phyloP scores from a whole-genome alignment of 345 rosid genomes.

The Melaleuca quinquenervia region DNA sequence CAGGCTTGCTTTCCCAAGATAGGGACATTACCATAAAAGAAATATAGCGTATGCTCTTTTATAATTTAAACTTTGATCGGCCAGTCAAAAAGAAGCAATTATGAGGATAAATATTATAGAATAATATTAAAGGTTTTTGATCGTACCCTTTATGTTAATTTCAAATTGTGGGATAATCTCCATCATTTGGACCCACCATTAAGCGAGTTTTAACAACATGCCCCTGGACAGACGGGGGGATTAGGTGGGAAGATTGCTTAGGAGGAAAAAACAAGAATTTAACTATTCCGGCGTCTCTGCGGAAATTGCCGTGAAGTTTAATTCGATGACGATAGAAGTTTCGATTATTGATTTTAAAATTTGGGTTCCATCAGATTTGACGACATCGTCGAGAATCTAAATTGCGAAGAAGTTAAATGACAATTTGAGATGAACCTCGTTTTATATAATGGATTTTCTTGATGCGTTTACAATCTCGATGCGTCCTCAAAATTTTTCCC shows the following conservation, averaged over 20 bases:
- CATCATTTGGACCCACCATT: not conserved
- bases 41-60: not conserved
- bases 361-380: rapidly evolving
- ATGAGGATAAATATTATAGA: not conserved
- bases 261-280: not conserved
- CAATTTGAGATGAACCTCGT: not conserved
- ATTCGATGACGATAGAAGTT: not conserved
- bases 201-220: not conserved
- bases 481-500: not conserved
- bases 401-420: not conserved
- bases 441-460: no score
- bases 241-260: not conserved
- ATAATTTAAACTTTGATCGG: not conserved
- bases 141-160: not conserved
- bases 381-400: not conserved
- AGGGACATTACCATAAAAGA: not conserved
- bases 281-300: rapidly evolving
- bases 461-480: no score
- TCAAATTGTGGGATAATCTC: not conserved
- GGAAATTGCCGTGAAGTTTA: not conserved
- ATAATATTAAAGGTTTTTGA: not conserved
- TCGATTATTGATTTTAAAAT: rapidly evolving
- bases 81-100: not conserved
- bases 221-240: not conserved
- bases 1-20: not conserved